A percentile compares a stretch with the other conserved stretches of the same genome.
Conservation (phyloP, 2,329 filamentous ascomycete genomes). For the Tolypocladium tundrense region DNA sequence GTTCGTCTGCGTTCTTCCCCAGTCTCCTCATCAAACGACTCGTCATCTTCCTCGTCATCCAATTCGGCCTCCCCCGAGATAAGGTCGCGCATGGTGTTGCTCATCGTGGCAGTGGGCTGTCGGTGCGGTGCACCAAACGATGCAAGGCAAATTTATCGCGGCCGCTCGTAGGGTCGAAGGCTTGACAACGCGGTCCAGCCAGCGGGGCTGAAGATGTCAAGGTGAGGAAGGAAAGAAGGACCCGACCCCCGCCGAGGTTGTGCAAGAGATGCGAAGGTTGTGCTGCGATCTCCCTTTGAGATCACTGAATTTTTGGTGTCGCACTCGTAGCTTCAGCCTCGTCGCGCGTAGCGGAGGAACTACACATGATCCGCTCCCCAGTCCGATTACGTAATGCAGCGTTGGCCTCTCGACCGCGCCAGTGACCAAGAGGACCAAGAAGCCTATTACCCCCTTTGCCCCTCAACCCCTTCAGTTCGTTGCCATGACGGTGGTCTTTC, state of each 20-base stretch:
- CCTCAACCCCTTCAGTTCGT: background rate
- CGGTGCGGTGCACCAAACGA: background rate
- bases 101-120: constrained; percentile 37
- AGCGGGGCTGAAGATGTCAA: background rate
- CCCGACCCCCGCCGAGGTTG: background rate
- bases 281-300: constrained; percentile 5
- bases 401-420: background rate
- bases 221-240: background rate
- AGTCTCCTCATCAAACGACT: constrained; percentile 68
- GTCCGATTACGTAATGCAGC: constrained; percentile 1
- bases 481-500: background rate
- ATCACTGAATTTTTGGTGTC: constrained; percentile 15
- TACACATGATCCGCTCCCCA: constrained; percentile 1
- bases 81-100: constrained; percentile 58
- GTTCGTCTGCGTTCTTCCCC: constrained; percentile 44
- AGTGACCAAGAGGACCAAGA: too few species aligned
- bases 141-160: background rate
- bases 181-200: background rate
- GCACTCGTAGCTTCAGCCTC: constrained; percentile 13
- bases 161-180: background rate
- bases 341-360: constrained; percentile 13
- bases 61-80: constrained; percentile 80
- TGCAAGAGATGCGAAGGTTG: constrained; percentile 5
- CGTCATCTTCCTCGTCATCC: constrained; percentile 77
- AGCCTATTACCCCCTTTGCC: background rate